Base-by-base conservation (phyloP, 257 asterid species). In the Galeopsis tetrahit region DNA sequence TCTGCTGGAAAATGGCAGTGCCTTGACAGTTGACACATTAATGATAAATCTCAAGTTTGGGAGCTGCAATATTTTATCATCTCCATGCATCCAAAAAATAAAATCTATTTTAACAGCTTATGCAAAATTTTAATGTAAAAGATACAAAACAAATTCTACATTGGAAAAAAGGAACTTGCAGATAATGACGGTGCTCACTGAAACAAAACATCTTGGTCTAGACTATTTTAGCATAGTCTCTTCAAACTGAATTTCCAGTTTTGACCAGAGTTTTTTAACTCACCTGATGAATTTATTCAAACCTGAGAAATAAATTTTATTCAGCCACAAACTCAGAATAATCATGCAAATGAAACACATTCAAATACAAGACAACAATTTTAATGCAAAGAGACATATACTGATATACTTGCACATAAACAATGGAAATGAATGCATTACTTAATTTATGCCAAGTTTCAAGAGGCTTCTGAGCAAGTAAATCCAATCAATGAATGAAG, bases 281-380 rank as follows among this genome's bases (percentile, higher is more conserved):
- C 73, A 7, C 44, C 34, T 38, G 17, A 56, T 68, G 62, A 28
- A 15, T 61, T 13, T 40, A 8, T 17, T 71, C 36, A 40, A 42
- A 33, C 55, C 32, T 43, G 42, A 67, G 73, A 60, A 62, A 61
- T 34, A 38, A 42, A 40, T 15, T 52, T 77, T 32, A 52, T 49
- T 53, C 74, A 77, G 17, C 63, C 15, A 44, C 68, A 77, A 48
- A 66, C 69, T 46, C 64, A 62, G 51, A 61, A 48, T 32, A 44
- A 69, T 64, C 63, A 32, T 57, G 15, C 39, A 64, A 69, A 70
- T 7, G 13, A 10, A 68, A 65, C 52, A 7, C 63, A 35, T 46
- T 49, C 71, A 31, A 44, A 43, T 44, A 69, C 65, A 43, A 71
- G 73, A 57, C 48, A 34, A 21, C 72, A 31, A 73, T 63, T 56